These are phyloP conservation scores for Trichoderma polysporum DNA, from an alignment of 2,329 filamentous ascomycete species.

Conservation along the genomic window DNA sequence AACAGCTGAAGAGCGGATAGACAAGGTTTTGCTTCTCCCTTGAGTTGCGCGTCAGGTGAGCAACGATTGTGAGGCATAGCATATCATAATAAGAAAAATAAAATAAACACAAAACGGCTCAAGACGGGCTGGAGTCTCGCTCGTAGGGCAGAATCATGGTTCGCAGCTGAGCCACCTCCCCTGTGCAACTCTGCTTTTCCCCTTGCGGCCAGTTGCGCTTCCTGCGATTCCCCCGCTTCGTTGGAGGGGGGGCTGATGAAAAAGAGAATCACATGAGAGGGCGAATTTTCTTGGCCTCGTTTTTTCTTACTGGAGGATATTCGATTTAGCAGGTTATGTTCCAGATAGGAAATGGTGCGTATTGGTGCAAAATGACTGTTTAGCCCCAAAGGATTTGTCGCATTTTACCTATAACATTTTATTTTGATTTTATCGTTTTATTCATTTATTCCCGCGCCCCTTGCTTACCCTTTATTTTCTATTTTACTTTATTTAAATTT, in stretches of 20 bases:
- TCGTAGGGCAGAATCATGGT: background rate
- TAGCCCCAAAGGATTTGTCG: background rate
- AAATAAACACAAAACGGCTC: background rate
- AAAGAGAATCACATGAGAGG: slow-evolving; percentile 17
- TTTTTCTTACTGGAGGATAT: slow-evolving; percentile 15
- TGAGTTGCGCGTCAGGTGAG: background rate
- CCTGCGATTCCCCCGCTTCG: background rate
- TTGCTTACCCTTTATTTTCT: background rate
- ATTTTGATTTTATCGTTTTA: background rate
- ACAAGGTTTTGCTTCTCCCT: slow-evolving; percentile 1
- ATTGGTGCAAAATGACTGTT: background rate
- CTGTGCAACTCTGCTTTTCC: background rate
- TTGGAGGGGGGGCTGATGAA: background rate
- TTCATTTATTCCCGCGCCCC: background rate
- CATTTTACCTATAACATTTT: background rate
- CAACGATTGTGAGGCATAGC: background rate
- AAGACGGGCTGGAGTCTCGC: background rate
- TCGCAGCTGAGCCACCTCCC: background rate
- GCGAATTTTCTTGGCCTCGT: background rate
- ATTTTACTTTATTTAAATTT: background rate
- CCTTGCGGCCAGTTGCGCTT: background rate
- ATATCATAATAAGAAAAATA: background rate
- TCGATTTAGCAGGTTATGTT: background rate
- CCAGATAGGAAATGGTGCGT: background rate
- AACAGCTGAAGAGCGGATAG: slow-evolving; percentile 5